Percentiles rank a stretch among this genome's conserved stretches.
These are phyloP conservation scores for Eudorina sp. DNA, from an alignment of 139 green algal genomes.

Conservation along the genomic window DNA sequence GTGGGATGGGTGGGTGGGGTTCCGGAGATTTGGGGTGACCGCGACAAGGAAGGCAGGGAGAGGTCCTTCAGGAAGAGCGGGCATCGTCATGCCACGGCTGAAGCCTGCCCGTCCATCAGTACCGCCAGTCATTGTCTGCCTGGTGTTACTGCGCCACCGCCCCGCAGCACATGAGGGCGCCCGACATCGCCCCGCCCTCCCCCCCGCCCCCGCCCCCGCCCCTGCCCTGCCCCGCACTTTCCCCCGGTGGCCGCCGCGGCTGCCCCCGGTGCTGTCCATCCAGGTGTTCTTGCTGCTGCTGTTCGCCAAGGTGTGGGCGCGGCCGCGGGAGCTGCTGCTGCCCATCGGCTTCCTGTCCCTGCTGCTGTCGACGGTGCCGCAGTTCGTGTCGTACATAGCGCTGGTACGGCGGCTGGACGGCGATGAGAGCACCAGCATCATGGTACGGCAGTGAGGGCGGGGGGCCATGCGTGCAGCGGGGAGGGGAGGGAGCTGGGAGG, in stretches of 20 bases:
- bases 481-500: too few relatives aligned
- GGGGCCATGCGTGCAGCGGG: too few relatives aligned
- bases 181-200: not conserved
- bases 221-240: not conserved
- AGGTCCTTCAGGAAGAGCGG: too few relatives aligned
- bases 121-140: too few relatives aligned
- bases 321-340: slow-evolving; percentile 62
- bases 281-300: slow-evolving; percentile 52
- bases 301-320: slow-evolving; percentile 56
- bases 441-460: slow-evolving; percentile 9
- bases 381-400: slow-evolving; percentile 64
- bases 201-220: not conserved
- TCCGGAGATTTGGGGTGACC: too few relatives aligned
- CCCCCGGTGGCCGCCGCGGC: slow-evolving; percentile 1
- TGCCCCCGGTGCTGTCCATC: too few relatives aligned
- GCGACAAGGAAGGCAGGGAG: too few relatives aligned
- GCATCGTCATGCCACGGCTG: too few relatives aligned
- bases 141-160: too few relatives aligned
- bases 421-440: slow-evolving; percentile 19
- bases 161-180: too few relatives aligned
- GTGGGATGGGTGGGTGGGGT: too few relatives aligned
- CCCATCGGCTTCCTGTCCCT: slow-evolving; percentile 66
- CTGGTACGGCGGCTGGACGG: slow-evolving; percentile 66
- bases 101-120: too few relatives aligned
- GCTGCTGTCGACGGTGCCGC: slow-evolving; percentile 53